Evolutionary conservation across 345 rosid genomes (phyloP).

Genomic region (Citrus glauca): DNA sequence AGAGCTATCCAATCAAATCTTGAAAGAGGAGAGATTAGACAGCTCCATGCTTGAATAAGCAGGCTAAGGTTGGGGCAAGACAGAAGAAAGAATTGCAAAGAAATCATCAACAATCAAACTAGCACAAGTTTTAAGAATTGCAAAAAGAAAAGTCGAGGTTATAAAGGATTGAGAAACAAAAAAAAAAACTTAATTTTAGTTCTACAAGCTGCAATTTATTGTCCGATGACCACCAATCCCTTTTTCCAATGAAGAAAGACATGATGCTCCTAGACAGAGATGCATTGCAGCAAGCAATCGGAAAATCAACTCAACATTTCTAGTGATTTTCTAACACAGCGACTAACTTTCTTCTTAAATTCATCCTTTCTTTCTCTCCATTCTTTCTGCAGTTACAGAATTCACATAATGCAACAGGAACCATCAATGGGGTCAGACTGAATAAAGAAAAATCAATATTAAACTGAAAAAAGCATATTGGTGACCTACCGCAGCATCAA

Average conservation of each 20-base stretch:
- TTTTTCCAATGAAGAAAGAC: neutral
- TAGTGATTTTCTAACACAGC: constrained; percentile 81
- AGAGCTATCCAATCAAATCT: too few species aligned
- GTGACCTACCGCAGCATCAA: constrained; percentile 78
- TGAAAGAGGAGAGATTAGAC: too few species aligned
- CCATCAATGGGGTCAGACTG: neutral
- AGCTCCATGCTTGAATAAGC: neutral
- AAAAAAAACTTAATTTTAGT: neutral
- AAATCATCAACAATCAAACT: neutral
- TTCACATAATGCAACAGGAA: neutral
- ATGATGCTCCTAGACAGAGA: neutral
- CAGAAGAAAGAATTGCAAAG: neutral
- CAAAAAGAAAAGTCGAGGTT: neutral
- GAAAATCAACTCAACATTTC: constrained; percentile 50
- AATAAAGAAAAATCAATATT: neutral
- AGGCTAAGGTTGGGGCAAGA: neutral
- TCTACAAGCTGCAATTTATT: constrained; percentile 6
- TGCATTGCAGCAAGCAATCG: constrained; percentile 8
- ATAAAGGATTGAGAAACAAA: neutral
- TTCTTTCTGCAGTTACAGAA: constrained; percentile 48
- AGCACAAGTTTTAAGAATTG: neutral
- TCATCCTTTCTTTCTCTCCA: constrained; percentile 84
- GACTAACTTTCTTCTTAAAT: constrained; percentile 83
- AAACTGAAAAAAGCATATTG: neutral
- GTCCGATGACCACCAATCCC: neutral